Evolutionary conservation across 1,284 basidiomycete genomes (phyloP).

Genomic region (Leccinum colubrinum): DNA sequence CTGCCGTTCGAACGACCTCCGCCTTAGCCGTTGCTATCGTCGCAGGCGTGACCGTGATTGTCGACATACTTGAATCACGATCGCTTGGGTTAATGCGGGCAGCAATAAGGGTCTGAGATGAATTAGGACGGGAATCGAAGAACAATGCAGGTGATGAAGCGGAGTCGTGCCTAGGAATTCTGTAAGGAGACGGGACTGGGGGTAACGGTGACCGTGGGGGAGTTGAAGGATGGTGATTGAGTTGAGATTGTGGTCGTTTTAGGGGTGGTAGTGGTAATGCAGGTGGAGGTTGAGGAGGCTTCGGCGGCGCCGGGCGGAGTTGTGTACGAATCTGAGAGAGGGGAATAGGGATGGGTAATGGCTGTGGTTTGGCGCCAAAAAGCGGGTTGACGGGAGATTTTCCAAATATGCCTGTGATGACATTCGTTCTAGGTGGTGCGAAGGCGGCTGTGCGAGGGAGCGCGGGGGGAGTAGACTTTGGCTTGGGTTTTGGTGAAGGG

Average conservation of each 20-base stretch:
- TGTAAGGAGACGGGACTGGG: slow-evolving; percentile 10
- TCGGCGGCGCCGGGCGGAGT: slow-evolving; percentile 30
- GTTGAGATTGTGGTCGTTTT: slow-evolving; percentile 16
- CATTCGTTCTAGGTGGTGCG: slow-evolving; percentile 17
- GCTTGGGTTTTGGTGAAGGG: slow-evolving; percentile 24
- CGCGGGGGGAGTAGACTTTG: slow-evolving; percentile 14
- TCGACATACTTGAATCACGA: slow-evolving; percentile 52
- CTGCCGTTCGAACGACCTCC: slow-evolving; percentile 41
- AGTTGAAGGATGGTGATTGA: slow-evolving; percentile 5
- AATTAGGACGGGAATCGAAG: slow-evolving; percentile 11
- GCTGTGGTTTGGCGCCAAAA: slow-evolving; percentile 24
- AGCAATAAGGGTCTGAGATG: slow-evolving; percentile 21
- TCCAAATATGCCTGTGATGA: slow-evolving; percentile 26
- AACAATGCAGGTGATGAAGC: slow-evolving; percentile 2
- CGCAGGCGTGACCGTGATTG: slow-evolving; percentile 45
- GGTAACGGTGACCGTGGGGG: slow-evolving; percentile 11
- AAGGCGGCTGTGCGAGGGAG: slow-evolving; percentile 8
- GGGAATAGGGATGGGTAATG: slow-evolving; percentile 29
- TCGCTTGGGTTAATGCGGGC: slow-evolving; percentile 24
- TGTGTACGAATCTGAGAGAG: slow-evolving; percentile 30
- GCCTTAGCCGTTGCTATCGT: slow-evolving; percentile 40
- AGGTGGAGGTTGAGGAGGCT: slow-evolving; percentile 16
- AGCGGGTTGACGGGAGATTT: slow-evolving; percentile 28
- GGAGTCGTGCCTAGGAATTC: not conserved
- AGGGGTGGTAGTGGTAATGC: slow-evolving; percentile 22